Percentiles rank a stretch among this genome's conserved stretches.
Conservation (phyloP, 768 basidiomycete species). For the Xerocomellus intermedius region DNA sequence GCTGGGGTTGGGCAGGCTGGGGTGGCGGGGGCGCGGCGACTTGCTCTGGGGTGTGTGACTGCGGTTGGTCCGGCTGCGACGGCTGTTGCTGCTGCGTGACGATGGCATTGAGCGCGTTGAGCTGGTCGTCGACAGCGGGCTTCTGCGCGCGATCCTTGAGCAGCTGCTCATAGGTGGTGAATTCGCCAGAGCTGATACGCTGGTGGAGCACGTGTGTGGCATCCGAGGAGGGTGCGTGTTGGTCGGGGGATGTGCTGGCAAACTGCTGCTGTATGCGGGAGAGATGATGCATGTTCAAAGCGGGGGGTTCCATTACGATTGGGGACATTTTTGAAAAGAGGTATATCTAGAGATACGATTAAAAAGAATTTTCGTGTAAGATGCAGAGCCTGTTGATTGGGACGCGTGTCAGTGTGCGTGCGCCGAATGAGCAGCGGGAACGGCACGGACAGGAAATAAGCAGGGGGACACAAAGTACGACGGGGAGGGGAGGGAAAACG, state of each 20-base stretch:
- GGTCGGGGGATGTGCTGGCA: slow-evolving; percentile 33
- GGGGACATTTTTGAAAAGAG: slow-evolving; percentile 46
- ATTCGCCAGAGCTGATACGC: slow-evolving; percentile 29
- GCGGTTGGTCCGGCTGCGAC: slow-evolving; percentile 13
- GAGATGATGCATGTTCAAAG: slow-evolving; percentile 51
- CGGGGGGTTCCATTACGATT: slow-evolving; percentile 55
- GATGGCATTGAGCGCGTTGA: slow-evolving; percentile 2
- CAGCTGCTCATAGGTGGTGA: slow-evolving; percentile 32
- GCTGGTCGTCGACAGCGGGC: slow-evolving; percentile 14
- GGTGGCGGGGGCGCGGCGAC: slow-evolving; percentile 29
- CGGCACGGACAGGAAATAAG: background rate
- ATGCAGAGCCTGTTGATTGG: slow-evolving; percentile 13
- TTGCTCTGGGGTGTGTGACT: slow-evolving; percentile 20
- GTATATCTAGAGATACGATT: slow-evolving; percentile 35
- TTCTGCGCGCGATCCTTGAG: slow-evolving; percentile 32
- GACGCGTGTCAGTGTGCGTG: slow-evolving; percentile 7
- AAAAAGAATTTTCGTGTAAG: slow-evolving; percentile 24
- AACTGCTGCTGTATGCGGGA: slow-evolving; percentile 51
- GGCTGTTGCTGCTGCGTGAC: slow-evolving; percentile 16
- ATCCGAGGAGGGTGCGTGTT: slow-evolving; percentile 25
- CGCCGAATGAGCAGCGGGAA: background rate
- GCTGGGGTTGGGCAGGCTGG: slow-evolving; percentile 22
- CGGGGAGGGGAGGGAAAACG: background rate
- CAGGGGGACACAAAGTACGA: background rate
- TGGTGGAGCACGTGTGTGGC: slow-evolving; percentile 29